Evolutionary conservation across 2,329 filamentous ascomycete species (phyloP).

Genomic region (Fusarium euwallaceae): DNA sequence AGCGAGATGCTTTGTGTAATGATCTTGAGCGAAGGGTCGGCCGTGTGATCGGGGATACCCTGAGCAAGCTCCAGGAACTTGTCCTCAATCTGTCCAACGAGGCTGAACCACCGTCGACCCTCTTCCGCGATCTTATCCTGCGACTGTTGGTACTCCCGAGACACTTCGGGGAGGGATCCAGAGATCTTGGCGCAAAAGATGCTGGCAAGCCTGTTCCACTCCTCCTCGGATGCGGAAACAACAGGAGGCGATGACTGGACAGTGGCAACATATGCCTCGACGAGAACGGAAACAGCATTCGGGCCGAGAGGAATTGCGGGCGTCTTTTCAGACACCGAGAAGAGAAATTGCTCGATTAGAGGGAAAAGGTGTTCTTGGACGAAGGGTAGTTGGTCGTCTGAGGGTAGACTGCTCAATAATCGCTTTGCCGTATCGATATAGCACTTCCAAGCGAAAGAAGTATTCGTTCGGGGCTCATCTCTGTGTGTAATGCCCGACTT

Average conservation of each 20-base stretch:
- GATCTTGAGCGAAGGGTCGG: slow-evolving; percentile 47
- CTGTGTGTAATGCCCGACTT: slow-evolving; percentile 78
- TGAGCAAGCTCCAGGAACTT: slow-evolving; percentile 42
- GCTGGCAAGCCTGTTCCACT: slow-evolving; percentile 75
- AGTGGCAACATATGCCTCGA: slow-evolving; percentile 62
- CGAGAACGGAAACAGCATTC: slow-evolving; percentile 56
- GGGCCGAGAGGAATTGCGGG: slow-evolving; percentile 49
- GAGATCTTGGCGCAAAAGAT: slow-evolving; percentile 76
- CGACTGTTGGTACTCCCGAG: slow-evolving; percentile 79
- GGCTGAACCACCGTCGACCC: slow-evolving; percentile 75
- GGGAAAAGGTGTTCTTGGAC: slow-evolving; percentile 66
- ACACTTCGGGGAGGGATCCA: slow-evolving; percentile 84
- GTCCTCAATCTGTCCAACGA: slow-evolving; percentile 63
- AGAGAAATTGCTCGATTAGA: slow-evolving; percentile 67
- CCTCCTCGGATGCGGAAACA: slow-evolving; percentile 63
- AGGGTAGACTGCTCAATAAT: slow-evolving; percentile 61
- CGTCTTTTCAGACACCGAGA: slow-evolving; percentile 57
- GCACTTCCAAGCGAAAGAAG: slow-evolving; percentile 77
- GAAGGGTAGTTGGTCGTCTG: slow-evolving; percentile 61
- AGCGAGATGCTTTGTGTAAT: slow-evolving; percentile 56
- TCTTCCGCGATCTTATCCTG: slow-evolving; percentile 77
- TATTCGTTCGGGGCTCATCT: slow-evolving; percentile 80
- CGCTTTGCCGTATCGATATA: slow-evolving; percentile 76
- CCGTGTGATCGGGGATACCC: slow-evolving; percentile 47
- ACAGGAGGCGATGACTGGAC: slow-evolving; percentile 56